A percentile compares a stretch with the other conserved stretches of the same genome.
Conservation (phyloP, 2,329 filamentous ascomycete genomes). For the Neodidymelliopsis sp. region DNA sequence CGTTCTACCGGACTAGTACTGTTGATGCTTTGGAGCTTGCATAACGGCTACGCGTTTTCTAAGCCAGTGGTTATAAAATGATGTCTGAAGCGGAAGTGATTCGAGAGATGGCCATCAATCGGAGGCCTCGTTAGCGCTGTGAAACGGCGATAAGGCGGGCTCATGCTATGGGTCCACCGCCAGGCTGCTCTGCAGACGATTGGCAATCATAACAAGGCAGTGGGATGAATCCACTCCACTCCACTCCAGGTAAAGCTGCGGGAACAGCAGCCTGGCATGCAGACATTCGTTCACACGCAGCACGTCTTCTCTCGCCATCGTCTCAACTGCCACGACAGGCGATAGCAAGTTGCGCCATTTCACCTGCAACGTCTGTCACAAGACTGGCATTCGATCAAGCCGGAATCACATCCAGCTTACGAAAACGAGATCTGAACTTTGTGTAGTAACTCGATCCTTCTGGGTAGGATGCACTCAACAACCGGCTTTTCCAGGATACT, state of each 20-base stretch:
- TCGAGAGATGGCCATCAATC: slow-evolving; percentile 37
- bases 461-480: slow-evolving; percentile 22
- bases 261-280: slow-evolving; percentile 46
- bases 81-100: slow-evolving; percentile 27
- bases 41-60: slow-evolving; percentile 26
- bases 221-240: slow-evolving; percentile 27
- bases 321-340: not conserved
- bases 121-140: slow-evolving; percentile 34
- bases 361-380: not conserved
- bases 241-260: slow-evolving; percentile 32
- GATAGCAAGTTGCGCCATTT: not conserved
- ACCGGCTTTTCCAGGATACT: slow-evolving; percentile 22
- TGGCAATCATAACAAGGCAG: slow-evolving; percentile 27
- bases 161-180: slow-evolving; percentile 30
- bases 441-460: slow-evolving; percentile 12
- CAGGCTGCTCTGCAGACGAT: slow-evolving; percentile 34
- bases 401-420: not conserved
- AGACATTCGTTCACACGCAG: slow-evolving; percentile 20
- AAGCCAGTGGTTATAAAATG: slow-evolving; percentile 32
- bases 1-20: slow-evolving; percentile 44
- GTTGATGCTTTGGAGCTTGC: slow-evolving; percentile 33
- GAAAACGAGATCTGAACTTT: not conserved
- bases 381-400: not conserved
- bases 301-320: slow-evolving; percentile 2
- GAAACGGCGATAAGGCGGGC: slow-evolving; percentile 50